These are phyloP conservation scores for Dioscorea cayenensis DNA, from an alignment of 116 monocot species.

Conservation along the genomic window DNA sequence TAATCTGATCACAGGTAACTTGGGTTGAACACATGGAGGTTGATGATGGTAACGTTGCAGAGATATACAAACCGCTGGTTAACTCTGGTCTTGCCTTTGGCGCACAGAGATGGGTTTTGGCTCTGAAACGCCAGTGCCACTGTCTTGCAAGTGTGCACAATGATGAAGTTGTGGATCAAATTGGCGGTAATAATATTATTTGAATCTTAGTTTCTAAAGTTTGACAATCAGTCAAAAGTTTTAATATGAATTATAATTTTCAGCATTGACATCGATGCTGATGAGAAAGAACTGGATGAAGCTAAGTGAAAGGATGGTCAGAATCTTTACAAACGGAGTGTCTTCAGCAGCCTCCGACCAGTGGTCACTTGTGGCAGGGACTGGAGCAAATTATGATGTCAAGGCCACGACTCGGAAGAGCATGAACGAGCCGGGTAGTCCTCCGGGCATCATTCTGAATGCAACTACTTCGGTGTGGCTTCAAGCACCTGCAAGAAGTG, in stretches of 20 bases:
- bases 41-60: constrained; percentile 41
- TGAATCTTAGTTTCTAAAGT: not conserved
- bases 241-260: not conserved
- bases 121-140: constrained; percentile 46
- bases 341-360: constrained; percentile 38
- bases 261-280: constrained; percentile 70
- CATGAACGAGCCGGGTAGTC: constrained; percentile 68
- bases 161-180: not conserved
- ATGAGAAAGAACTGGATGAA: constrained; percentile 77
- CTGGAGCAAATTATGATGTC: constrained; percentile 45
- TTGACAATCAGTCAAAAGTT: not conserved
- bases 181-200: not conserved
- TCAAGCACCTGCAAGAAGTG: constrained; percentile 63
- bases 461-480: constrained; percentile 92
- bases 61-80: constrained; percentile 37
- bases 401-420: constrained; percentile 80
- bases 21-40: constrained; percentile 69
- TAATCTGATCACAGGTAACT: constrained; percentile 25
- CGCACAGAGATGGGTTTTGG: constrained; percentile 44
- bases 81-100: constrained; percentile 51
- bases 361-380: constrained; percentile 77
- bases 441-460: constrained; percentile 72
- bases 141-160: constrained; percentile 44
- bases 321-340: constrained; percentile 63
- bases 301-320: constrained; percentile 86